phyloP scores from a whole-genome alignment of 2,329 filamentous ascomycete species.

The Colletotrichum limetticola region DNA sequence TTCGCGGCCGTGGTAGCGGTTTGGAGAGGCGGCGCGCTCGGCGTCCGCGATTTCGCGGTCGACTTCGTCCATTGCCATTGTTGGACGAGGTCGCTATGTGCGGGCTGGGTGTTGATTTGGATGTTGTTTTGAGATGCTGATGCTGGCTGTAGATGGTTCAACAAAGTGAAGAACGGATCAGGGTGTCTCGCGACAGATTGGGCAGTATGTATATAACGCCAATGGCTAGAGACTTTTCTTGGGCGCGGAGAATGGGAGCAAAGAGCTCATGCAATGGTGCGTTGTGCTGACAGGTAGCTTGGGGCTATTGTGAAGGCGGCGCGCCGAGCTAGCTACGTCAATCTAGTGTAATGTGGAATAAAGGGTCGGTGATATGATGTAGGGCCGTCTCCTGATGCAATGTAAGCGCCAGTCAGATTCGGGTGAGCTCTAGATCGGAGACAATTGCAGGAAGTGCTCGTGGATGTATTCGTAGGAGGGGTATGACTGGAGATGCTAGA shows the following conservation, averaged over 20 bases:
- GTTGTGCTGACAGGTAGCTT: slow-evolving; percentile 9
- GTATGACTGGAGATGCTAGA: slow-evolving; percentile 24
- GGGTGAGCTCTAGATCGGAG: slow-evolving; percentile 14
- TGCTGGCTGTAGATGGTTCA: neutral
- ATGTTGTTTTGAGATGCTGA: neutral
- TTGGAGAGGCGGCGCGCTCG: slow-evolving; percentile 64
- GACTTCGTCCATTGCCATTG: slow-evolving; percentile 60
- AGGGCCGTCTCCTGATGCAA: neutral
- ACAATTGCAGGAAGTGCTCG: slow-evolving; percentile 5
- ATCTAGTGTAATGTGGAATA: slow-evolving; percentile 8
- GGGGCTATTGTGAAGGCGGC: slow-evolving; percentile 13
- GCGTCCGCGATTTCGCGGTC: slow-evolving; percentile 64
- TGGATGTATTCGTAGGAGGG: slow-evolving; percentile 8
- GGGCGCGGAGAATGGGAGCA: neutral
- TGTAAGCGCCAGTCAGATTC: slow-evolving; percentile 18
- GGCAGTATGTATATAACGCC: neutral
- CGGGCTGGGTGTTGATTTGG: neutral
- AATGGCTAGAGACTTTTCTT: neutral
- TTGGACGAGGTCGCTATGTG: slow-evolving; percentile 21
- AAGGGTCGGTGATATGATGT: neutral
- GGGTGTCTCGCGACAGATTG: neutral
- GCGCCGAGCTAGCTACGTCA: slow-evolving; percentile 22
- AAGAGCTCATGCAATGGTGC: slow-evolving; percentile 13
- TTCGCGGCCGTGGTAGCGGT: slow-evolving; percentile 49
- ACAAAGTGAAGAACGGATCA: neutral